Conservation (phyloP, 2,329 filamentous ascomycete species). For the Trichothecium roseum region DNA sequence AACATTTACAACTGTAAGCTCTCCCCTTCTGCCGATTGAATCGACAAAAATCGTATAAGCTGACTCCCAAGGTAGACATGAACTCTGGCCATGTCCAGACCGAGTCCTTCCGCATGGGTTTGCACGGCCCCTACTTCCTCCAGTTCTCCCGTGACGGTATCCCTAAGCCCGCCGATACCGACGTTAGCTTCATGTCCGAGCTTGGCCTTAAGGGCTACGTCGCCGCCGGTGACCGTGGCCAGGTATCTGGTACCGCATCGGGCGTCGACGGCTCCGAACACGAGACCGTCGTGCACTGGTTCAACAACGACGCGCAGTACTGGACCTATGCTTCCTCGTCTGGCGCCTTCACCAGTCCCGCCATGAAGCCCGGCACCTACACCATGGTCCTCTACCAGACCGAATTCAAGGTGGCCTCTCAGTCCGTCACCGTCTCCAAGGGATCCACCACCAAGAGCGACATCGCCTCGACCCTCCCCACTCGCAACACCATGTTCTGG, state of each 20-base stretch:
- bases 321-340: conserved; percentile 46
- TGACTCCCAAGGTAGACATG: conserved; percentile 32
- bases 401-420: conserved; percentile 43
- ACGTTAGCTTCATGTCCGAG: conserved; percentile 49
- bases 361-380: conserved; percentile 59
- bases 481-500: conserved; percentile 46
- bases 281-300: conserved; percentile 54
- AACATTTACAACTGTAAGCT: conserved; percentile 45
- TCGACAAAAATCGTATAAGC: no score
- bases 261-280: conserved; percentile 39
- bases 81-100: conserved; percentile 56
- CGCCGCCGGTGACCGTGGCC: conserved; percentile 42
- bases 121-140: conserved; percentile 57
- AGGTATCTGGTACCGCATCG: conserved; percentile 48
- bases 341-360: conserved; percentile 51
- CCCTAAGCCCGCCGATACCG: conserved; percentile 34
- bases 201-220: conserved; percentile 50
- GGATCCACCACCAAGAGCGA: conserved; percentile 36
- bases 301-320: conserved; percentile 52
- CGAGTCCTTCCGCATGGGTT: conserved; percentile 48
- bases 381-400: conserved; percentile 56
- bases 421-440: conserved; percentile 36
- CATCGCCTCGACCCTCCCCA: conserved; percentile 36
- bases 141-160: conserved; percentile 48
- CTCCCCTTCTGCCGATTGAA: not conserved